Evolutionary conservation across 176 grass and related monocot species (phyloP).

Genomic region (Olyra latifolia): DNA sequence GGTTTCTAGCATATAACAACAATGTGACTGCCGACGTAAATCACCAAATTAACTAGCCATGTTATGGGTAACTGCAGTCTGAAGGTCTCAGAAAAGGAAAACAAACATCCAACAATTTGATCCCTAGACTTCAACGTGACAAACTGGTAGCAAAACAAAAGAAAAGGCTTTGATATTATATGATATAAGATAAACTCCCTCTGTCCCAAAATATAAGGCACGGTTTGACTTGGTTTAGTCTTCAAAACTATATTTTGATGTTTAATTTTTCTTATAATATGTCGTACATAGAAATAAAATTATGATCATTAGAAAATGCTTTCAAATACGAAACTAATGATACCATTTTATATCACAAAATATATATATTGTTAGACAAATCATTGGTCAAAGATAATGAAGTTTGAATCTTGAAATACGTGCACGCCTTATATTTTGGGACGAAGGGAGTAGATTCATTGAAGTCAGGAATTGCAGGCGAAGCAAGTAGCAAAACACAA

Average conservation of each 20-base stretch:
- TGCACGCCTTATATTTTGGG: no score
- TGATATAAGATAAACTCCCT: neutral
- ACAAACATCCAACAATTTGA: conserved; percentile 9
- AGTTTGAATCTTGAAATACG: no score
- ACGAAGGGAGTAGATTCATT: neutral
- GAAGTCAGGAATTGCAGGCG: neutral
- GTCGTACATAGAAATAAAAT: no score
- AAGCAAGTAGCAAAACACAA: neutral
- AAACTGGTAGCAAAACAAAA: conserved; percentile 3
- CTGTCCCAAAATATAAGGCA: no score
- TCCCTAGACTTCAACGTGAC: neutral
- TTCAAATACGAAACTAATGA: no score
- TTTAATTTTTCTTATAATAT: no score
- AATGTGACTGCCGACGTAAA: neutral
- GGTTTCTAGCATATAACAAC: neutral
- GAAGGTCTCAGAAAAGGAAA: neutral
- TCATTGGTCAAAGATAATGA: no score
- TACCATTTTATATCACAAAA: no score
- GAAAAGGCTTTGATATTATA: neutral
- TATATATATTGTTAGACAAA: no score
- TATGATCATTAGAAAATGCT: no score
- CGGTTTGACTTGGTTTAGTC: no score
- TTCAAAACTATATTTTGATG: no score
- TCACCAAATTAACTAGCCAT: neutral
- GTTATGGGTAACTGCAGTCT: neutral